Evolutionary conservation across 2,329 filamentous ascomycete genomes (phyloP).

Genomic region (Trichoderma oligosporum): DNA sequence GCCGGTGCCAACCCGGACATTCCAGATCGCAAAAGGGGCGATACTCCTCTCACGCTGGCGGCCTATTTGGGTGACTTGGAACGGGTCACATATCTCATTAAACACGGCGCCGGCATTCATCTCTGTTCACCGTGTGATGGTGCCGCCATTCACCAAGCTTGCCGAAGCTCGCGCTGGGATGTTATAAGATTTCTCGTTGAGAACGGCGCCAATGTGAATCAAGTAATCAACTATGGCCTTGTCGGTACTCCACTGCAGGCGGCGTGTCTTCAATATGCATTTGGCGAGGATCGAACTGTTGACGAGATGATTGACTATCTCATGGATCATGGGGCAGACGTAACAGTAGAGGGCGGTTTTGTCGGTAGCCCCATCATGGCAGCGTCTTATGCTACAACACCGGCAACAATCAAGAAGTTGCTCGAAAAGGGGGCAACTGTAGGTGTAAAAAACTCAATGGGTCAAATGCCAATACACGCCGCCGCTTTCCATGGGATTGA

Average conservation of each 20-base stretch:
- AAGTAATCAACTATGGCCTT: background rate
- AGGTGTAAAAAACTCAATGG: background rate
- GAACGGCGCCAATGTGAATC: constrained; percentile 17
- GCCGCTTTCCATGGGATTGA: constrained; percentile 17
- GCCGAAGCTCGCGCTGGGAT: background rate
- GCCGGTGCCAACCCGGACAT: constrained; percentile 10
- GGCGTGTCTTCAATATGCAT: background rate
- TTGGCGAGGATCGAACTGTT: constrained; percentile 7
- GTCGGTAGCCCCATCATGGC: constrained; percentile 21
- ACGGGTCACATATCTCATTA: constrained; percentile 14
- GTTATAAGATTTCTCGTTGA: constrained; percentile 11
- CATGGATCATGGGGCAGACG: constrained; percentile 22
- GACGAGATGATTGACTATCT: constrained; percentile 25
- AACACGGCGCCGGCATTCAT: constrained; percentile 16
- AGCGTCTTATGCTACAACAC: constrained; percentile 21
- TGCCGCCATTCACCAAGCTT: constrained; percentile 12
- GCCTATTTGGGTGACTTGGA: constrained; percentile 6
- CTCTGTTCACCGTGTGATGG: constrained; percentile 15
- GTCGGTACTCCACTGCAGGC: constrained; percentile 15
- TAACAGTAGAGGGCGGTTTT: constrained; percentile 21
- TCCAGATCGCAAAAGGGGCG: background rate
- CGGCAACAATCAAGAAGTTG: constrained; percentile 19
- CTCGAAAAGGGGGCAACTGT: constrained; percentile 21
- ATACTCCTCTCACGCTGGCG: constrained; percentile 12
- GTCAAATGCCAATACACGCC: constrained; percentile 13